These are phyloP conservation scores for Hemisphaericaspora subhashii DNA, from an alignment of 1,139 yeast species.

Conservation along the genomic window DNA sequence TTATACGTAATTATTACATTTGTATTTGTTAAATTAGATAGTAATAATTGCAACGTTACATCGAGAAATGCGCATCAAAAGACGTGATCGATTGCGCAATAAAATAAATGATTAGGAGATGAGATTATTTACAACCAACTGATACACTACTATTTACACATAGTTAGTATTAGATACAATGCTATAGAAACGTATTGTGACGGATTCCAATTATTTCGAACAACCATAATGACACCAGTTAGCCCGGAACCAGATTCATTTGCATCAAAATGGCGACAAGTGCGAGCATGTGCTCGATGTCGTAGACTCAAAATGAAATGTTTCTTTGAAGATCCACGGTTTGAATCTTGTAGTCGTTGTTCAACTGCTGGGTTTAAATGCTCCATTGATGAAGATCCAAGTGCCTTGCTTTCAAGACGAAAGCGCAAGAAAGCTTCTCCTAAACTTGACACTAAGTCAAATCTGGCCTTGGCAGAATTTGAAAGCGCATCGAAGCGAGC, in stretches of 20 bases:
- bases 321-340: constrained; percentile 48
- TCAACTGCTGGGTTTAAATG: constrained; percentile 44
- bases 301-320: constrained; percentile 57
- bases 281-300: constrained; percentile 59
- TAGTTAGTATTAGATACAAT: too few species aligned
- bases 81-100: too few species aligned
- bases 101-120: too few species aligned
- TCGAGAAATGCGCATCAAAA: too few species aligned
- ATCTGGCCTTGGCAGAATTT: neutral
- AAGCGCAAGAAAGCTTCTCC: constrained; percentile 13
- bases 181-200: too few species aligned
- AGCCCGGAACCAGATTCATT: constrained; percentile 16
- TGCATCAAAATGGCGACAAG: constrained; percentile 41
- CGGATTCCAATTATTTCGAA: too few species aligned
- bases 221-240: too few species aligned
- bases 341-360: constrained; percentile 48
- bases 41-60: too few species aligned
- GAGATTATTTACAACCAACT: too few species aligned
- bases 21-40: too few species aligned
- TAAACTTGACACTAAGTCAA: neutral
- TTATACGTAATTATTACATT: constrained; percentile 1
- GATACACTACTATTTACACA: too few species aligned
- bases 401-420: constrained; percentile 31
- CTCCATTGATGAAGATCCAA: constrained; percentile 50
- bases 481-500: neutral